phyloP scores from a whole-genome alignment of 2,329 filamentous ascomycete species.

The Cercospora sesami region DNA sequence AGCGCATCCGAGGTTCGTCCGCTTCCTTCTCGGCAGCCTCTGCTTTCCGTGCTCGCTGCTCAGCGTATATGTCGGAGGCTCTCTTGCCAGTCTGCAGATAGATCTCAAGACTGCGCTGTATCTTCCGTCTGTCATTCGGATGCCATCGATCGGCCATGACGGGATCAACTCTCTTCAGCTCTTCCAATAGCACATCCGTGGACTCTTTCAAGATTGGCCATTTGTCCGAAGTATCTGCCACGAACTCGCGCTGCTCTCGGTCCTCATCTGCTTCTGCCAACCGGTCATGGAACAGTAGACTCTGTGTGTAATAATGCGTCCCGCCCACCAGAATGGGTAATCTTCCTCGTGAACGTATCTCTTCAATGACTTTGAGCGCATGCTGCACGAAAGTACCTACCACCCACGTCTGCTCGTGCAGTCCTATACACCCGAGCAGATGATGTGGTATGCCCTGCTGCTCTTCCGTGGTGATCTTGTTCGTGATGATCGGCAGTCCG shows the following conservation, averaged over 20 bases:
- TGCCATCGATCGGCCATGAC: constrained; percentile 91
- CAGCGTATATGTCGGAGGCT: constrained; percentile 82
- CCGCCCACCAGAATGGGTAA: constrained; percentile 90
- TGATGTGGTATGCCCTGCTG: constrained; percentile 82
- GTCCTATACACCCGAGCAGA: constrained; percentile 73
- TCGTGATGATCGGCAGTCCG: constrained; percentile 90
- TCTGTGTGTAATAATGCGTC: constrained; percentile 92
- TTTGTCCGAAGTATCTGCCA: constrained; percentile 37
- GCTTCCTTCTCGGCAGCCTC: constrained; percentile 18
- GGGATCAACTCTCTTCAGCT: constrained; percentile 78
- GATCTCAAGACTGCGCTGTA: constrained; percentile 85
- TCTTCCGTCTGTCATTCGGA: constrained; percentile 87
- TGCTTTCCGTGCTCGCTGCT: constrained; percentile 55
- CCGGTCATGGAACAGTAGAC: constrained; percentile 76
- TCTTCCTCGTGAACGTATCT: constrained; percentile 75
- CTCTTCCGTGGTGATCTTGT: constrained; percentile 78
- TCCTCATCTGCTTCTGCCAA: constrained; percentile 54
- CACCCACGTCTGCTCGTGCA: constrained; percentile 79
- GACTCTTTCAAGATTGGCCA: constrained; percentile 72
- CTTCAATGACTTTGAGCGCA: constrained; percentile 67
- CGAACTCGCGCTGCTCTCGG: constrained; percentile 31
- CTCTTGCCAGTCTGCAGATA: constrained; percentile 77
- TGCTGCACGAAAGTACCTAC: constrained; percentile 74
- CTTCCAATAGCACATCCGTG: constrained; percentile 69
- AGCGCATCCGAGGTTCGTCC: constrained; percentile 44